Base-by-base conservation (phyloP, 441 rosid genomes). In the Kokia cookei region DNA sequence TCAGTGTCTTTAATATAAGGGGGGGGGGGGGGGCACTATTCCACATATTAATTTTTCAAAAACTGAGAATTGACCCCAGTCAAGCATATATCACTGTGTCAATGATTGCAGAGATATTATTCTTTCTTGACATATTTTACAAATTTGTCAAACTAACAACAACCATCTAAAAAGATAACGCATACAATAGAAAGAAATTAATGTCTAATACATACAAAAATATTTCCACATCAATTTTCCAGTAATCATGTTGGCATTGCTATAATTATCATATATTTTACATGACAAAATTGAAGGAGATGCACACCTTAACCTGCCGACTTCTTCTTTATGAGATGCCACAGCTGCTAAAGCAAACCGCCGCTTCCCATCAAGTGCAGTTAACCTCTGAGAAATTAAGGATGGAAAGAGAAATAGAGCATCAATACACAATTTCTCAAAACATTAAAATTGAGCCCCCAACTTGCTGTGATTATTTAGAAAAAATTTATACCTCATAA, bases 281-380 rank as follows among this genome's bases (percentile, higher is more conserved):
- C 10, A 11, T 13, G 22, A 6, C 14, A 8, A 19, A 63, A 45
- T 11, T 11, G 75, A 81, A 79, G 69, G 60, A 70, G 60, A 74
- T 72, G 76, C 86, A 79, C n/a, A 94, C 99, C 98, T 96, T 80
- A 96, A 82, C 82, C 90, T 87, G 78, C 92, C 94, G 82, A 94
- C 96, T 85, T 94, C 99, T 77, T 96, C 97, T 84, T 87, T 82
- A 74, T 92, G 97, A 64, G 97, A 92, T 81, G 84, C 84, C 68
- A 97, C 98, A 51, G 98, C 97, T 73, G 98, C 99, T 76, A 96
- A 86, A n/a, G 98, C 99, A 80, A 96, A 96, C 83, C 99, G 90
- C 75, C 99, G 87, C 86, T 94, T 96, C 74, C 98, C 98, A 86
- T 96, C 98, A 64, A 96, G 93, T 32, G 99, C 98, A 67, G 99